Base-by-base conservation (phyloP, 805 yeast genomes). In the Wickerhamomyces hampshirensis region DNA sequence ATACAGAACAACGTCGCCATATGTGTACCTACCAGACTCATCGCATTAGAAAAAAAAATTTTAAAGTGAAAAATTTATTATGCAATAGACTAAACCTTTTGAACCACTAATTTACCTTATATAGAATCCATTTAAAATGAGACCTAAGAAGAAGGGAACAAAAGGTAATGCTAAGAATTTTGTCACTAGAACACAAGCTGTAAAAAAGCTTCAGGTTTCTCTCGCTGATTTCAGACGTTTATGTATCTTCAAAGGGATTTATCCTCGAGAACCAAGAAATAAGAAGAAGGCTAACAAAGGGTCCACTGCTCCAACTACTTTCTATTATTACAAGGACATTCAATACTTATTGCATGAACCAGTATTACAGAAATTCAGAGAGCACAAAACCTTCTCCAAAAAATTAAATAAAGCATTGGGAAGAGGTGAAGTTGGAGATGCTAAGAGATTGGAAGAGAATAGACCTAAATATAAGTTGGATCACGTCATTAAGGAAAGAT, bases 261-360 rank as follows among this genome's bases (percentile, higher is more conserved):
- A 87, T 59, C 98, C 98, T 37, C 77, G 98, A 60, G 97, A 88
- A 58, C 98, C 98, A 31, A 72, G 89, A 52, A 87, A 86, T 64
- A 93, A 89, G 68, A 87, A 84, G 77, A 89, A 87, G 71, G 96
- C 97, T 42, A 91, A 88, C 64, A 93, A 87, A 64, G 98, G 98
- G 16, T 84, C 96, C n/a, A 86, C 97, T 6, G 95, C 94, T 18
- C 95, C 95, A 31, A 83, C 84, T 17, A 93, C 98, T 4, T 94
- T 93, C 60, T 93, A 93, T 66, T 91, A 88, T 60, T 62, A 82
- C 46, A 93, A 88, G 63, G 98, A 93, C 61, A 93, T 93, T 47
- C 96, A 89, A 63, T 93, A 91, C 61, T 69, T 93, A 50, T 66
- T 87, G 68, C 98, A 93, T 60, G 98, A 93, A 66, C 98, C 98